Percentiles rank a stretch among this genome's conserved stretches.
phyloP scores from a whole-genome alignment of 176 grass and related monocot genomes.

The Aegilops speltoides region DNA sequence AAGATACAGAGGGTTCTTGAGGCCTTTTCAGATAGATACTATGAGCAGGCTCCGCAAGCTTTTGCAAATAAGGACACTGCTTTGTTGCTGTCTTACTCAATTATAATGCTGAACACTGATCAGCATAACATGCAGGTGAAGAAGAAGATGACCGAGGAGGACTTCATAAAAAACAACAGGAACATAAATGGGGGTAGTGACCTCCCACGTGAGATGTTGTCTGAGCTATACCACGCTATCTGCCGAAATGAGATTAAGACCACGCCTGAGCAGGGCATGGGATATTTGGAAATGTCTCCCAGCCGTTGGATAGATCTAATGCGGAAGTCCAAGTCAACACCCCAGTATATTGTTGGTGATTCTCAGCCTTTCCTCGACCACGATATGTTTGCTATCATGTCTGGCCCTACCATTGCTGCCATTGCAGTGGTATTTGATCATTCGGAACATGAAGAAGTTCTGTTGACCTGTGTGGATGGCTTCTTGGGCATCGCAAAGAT shows the following conservation, averaged over 20 bases:
- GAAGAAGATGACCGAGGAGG: conserved; percentile 99
- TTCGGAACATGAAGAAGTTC: conserved; percentile 80
- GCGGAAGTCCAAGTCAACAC: conserved; percentile 76
- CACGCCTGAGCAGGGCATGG: conserved; percentile 82
- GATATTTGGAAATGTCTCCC: conserved; percentile 94
- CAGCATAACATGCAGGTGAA: conserved; percentile 99
- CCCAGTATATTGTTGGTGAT: conserved; percentile 80
- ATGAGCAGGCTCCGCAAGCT: conserved; percentile 83
- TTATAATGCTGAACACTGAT: conserved; percentile 99
- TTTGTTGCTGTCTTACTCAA: conserved; percentile 83
- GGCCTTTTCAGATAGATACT: conserved; percentile 98
- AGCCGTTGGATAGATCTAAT: conserved; percentile 97
- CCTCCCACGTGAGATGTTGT: conserved; percentile 86
- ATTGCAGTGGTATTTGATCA: conserved; percentile 96
- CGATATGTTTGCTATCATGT: conserved; percentile 98
- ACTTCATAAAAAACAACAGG: conserved; percentile 98
- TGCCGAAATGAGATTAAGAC: conserved; percentile 91
- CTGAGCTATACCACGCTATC: conserved; percentile 88
- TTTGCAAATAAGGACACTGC: conserved; percentile 96
- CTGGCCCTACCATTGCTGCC: conserved; percentile 96
- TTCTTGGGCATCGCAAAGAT: conserved; percentile 95
- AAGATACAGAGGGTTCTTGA: conserved; percentile 99
- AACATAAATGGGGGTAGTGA: conserved; percentile 94
- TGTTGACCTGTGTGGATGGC: conserved; percentile 80
- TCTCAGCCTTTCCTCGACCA: conserved; percentile 83